Evolutionary conservation across 768 basidiomycete species (phyloP).

Genomic region (Tulasnella sp.): DNA sequence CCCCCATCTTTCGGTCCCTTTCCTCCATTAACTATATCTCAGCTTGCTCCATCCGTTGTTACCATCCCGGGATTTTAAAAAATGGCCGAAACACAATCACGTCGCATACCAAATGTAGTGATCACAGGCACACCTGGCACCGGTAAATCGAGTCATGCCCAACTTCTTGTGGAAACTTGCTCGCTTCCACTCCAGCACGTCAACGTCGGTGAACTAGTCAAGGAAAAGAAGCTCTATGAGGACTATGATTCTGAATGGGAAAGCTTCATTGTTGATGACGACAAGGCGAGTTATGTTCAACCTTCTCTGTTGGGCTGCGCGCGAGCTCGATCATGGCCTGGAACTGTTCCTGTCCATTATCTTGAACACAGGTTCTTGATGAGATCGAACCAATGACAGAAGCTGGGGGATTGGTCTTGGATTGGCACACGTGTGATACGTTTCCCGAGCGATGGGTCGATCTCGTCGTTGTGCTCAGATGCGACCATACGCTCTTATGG

Average conservation of each 20-base stretch:
- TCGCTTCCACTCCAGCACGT: slow-evolving; percentile 64
- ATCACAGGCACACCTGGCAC: slow-evolving; percentile 81
- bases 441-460: slow-evolving; percentile 98
- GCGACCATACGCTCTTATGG: slow-evolving; percentile 82
- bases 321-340: not conserved
- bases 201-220: slow-evolving; percentile 85
- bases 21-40: too few relatives aligned
- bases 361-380: slow-evolving; percentile 57
- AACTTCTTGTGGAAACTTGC: slow-evolving; percentile 65
- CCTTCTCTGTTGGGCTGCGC: too few relatives aligned
- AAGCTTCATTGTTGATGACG: slow-evolving; percentile 87
- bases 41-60: too few relatives aligned
- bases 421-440: slow-evolving; percentile 89
- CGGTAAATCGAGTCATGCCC: slow-evolving; percentile 79
- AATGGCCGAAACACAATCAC: not conserved
- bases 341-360: slow-evolving; percentile 7
- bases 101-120: slow-evolving; percentile 40
- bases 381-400: slow-evolving; percentile 66
- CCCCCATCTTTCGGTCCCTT: too few relatives aligned
- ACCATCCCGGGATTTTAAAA: too few relatives aligned
- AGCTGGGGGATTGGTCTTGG: slow-evolving; percentile 72
- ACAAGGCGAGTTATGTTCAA: slow-evolving; percentile 54
- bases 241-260: slow-evolving; percentile 94
- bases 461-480: slow-evolving; percentile 84
- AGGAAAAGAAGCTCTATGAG: slow-evolving; percentile 68